Evolutionary conservation across 169 alveolate species (phyloP), one percentile per base, ranked within the genome.

Genomic region (Cryptosporidium tyzzeri): DNA sequence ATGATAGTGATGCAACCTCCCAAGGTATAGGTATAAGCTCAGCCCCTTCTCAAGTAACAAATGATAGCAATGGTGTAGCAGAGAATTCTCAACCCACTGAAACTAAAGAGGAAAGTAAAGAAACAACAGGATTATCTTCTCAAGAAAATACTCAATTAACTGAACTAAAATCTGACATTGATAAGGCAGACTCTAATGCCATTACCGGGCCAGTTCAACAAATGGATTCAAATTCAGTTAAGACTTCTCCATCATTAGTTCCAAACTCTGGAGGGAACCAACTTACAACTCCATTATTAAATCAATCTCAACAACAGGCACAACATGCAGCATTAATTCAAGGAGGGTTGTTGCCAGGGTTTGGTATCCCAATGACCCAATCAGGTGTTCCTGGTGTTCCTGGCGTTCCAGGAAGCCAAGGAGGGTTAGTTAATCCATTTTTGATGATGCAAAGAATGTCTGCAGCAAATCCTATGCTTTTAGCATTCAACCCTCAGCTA

Each of bases 401-500:
- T 1, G 35, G 35, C 3, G 35, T 31, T 31, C 35, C 71, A 8
- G 71, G 71, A 31, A 69, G 80, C 33, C 75, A 80, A 31, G 69
- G 70, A 3, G 51, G 51, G 35, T 9, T 73, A n/a, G 8, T 80
- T 31, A 80, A 80, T 80, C 89, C 89, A 14, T 80, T 80, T 48
- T 80, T 80, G 21, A 59, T 80, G 89, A 41, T 80, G 23, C 89
- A 59, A 35, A 80, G 89, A 39, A 65, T 80, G 61, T 23, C 37
- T 8, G 31, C 89, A 12, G 23, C 41, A 33, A 59, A 59, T 26
- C 65, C 89, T 16, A 26, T 80, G 65, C 44, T 59, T 80, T 44
- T 80, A 39, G 80, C 80, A n/a, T 80, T 80, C 59, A 80, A 80
- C 62, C 89, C 89, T 31, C 75, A 73, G 31, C 33, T 73, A 1